A percentile compares a stretch with the other conserved stretches of the same genome.
phyloP scores from a whole-genome alignment of 352 stramenopile species.

The Phytophthora chlamydospora region DNA sequence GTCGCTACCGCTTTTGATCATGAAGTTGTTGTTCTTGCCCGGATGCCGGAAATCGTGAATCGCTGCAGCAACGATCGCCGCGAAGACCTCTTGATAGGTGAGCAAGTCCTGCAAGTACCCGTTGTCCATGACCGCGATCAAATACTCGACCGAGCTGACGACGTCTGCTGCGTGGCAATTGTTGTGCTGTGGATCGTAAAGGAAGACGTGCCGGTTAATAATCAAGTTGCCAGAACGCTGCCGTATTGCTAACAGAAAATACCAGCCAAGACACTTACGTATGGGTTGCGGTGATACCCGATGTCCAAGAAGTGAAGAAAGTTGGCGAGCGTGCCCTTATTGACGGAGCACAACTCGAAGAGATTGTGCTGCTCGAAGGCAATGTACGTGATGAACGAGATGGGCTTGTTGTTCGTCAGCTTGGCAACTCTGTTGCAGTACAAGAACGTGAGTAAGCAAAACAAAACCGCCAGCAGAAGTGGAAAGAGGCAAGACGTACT shows the following conservation, averaged over 20 bases:
- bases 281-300: slow-evolving; percentile 82
- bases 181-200: slow-evolving; percentile 68
- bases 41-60: slow-evolving; percentile 88
- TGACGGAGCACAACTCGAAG: slow-evolving; percentile 72
- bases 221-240: neutral
- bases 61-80: slow-evolving; percentile 76
- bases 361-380: slow-evolving; percentile 86
- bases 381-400: slow-evolving; percentile 86
- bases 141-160: slow-evolving; percentile 81
- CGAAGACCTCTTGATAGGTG: slow-evolving; percentile 84
- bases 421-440: slow-evolving; percentile 50
- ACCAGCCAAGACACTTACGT: slow-evolving; percentile 48
- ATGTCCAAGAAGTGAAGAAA: slow-evolving; percentile 85
- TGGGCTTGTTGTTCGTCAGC: slow-evolving; percentile 70
- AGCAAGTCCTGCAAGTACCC: slow-evolving; percentile 82
- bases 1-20: slow-evolving; percentile 76
- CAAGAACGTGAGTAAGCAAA: slow-evolving; percentile 13
- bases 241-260: slow-evolving; percentile 2
- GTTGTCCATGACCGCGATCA: slow-evolving; percentile 83
- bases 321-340: slow-evolving; percentile 79
- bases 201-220: slow-evolving; percentile 5
- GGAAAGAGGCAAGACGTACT: slow-evolving; percentile 40
- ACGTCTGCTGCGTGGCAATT: slow-evolving; percentile 82
- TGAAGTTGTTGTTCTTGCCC: slow-evolving; percentile 89
- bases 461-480: neutral